Percentiles rank a stretch among this genome's conserved stretches.
Conservation (phyloP, 116 monocot species). For the Papilionanthe hybrid region DNA sequence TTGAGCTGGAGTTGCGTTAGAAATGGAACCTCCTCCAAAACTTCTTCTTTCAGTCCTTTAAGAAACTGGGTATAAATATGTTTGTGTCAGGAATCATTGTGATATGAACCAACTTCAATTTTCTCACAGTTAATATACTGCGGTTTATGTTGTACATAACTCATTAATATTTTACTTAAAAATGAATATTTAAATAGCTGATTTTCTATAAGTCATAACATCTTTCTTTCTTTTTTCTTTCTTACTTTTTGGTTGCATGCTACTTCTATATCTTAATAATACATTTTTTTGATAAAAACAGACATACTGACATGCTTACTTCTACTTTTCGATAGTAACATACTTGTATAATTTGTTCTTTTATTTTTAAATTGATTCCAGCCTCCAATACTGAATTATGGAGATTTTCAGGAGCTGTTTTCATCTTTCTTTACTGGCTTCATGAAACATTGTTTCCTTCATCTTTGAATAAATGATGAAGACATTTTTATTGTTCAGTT, state of each 20-base stretch:
- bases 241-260: background rate
- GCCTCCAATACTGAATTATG: background rate
- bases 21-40: conserved; percentile 35
- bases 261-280: background rate
- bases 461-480: background rate
- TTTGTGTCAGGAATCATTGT: background rate
- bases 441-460: background rate
- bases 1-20: conserved; percentile 22
- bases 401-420: background rate
- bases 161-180: conserved; percentile 1
- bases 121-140: background rate
- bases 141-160: background rate
- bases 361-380: background rate
- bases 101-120: background rate
- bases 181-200: conserved; percentile 4
- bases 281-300: background rate
- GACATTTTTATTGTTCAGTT: conserved; percentile 5
- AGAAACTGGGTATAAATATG: conserved; percentile 30
- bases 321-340: background rate
- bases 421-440: background rate
- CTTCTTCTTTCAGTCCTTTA: conserved; percentile 33
- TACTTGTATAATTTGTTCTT: background rate
- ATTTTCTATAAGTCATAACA: background rate
- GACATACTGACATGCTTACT: background rate
- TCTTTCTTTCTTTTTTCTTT: background rate